These are phyloP conservation scores for Salvia rosmarinus DNA, from an alignment of 257 asterid species.

Conservation along the genomic window DNA sequence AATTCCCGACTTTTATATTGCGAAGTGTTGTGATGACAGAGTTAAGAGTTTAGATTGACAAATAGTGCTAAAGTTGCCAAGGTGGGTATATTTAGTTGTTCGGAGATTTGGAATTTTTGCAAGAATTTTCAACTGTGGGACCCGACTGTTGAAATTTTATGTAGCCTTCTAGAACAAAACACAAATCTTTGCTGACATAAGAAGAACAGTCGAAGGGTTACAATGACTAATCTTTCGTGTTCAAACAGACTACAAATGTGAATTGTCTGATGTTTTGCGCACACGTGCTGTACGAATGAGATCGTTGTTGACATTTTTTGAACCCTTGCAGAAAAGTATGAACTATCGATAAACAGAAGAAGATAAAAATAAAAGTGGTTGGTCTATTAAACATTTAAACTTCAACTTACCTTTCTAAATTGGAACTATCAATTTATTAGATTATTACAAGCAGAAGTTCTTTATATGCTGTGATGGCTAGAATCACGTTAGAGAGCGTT, in stretches of 20 bases:
- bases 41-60: background rate
- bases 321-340: background rate
- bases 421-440: background rate
- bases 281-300: background rate
- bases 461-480: background rate
- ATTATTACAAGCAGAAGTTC: background rate
- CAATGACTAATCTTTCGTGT: background rate
- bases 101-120: background rate
- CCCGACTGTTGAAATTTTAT: background rate
- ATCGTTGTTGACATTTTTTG: background rate
- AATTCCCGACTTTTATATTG: background rate
- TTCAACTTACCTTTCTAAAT: background rate
- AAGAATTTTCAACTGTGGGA: constrained; percentile 10
- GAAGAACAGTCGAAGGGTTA: background rate
- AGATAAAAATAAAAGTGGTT: background rate
- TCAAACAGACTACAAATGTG: background rate
- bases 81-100: background rate
- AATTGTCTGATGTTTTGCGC: background rate
- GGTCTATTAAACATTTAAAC: background rate
- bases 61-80: background rate
- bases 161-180: background rate
- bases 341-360: background rate
- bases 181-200: constrained; percentile 23
- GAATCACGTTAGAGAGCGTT: background rate
- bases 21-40: background rate